Base-by-base conservation (phyloP, 805 yeast genomes). In the Saturnispora sekii region DNA sequence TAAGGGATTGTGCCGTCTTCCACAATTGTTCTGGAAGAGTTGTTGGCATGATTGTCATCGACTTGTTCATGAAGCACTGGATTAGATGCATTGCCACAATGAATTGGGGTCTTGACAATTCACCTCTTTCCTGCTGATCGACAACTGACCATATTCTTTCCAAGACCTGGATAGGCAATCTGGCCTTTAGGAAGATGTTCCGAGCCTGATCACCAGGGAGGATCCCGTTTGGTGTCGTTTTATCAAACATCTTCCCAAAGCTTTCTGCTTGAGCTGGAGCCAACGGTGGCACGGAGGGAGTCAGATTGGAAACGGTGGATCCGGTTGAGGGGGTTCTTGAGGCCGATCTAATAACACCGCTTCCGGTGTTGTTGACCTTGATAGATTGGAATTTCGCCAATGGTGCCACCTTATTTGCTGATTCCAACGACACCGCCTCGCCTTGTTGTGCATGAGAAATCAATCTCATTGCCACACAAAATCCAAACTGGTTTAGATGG, bases 1-100 rank as follows among this genome's bases (percentile, higher is more conserved):
- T 30, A 21, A 45, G 11, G 31, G 44, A 40, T 36, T 49, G 47
- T 10, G 67, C 68, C 26, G 50, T 50, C 14, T 50, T 45, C 69
- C 69, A 65, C 15, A 64, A 54, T 15, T 53, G 58, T 12, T 57
- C 60, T 7, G 69, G 65, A 11, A 65, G 48, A 18, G 51, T 53
- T 1, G 60, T 55, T 11, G 66, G 68, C 15, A 58, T 51, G 9
- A 49, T 50, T 7, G 85, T 81, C 55, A 87, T 66, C 41, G 77
- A 75, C 41, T 72, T 73, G 55, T 77, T 75, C 56, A 87, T 69
- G 30, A 82, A 67, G 53, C 87, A 80, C 62, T 90, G 97, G 51
- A 93, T 86, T 59, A 93, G 72, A 63, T 85, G 95, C 98, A 93
- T 90, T 7, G 97, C 97, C 55, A 90, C 76, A 38, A 86, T 76